phyloP scores from a whole-genome alignment of 495 filamentous ascomycete species.

The Monascus purpureus region DNA sequence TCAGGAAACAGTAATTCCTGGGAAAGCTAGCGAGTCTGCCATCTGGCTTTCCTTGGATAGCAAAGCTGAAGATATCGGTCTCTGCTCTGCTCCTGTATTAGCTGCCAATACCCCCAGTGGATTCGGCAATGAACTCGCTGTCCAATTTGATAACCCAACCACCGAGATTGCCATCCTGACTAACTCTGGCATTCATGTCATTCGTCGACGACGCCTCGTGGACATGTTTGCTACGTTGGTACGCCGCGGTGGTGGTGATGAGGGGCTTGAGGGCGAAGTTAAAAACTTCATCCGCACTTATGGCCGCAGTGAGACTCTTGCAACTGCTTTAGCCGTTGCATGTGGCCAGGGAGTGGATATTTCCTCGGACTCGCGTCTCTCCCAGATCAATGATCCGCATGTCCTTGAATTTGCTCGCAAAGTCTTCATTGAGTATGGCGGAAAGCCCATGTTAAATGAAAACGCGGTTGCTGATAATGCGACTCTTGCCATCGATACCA shows the following conservation, averaged over 20 bases:
- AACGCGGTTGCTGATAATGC: slow-evolving; percentile 51
- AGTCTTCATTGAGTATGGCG: slow-evolving; percentile 81
- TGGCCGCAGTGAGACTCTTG: slow-evolving; percentile 71
- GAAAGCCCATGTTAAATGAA: slow-evolving; percentile 63
- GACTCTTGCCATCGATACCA: slow-evolving; percentile 52
- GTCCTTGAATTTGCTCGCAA: slow-evolving; percentile 72
- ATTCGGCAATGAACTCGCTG: slow-evolving; percentile 88
- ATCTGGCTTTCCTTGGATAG: slow-evolving; percentile 60
- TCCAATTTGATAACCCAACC: slow-evolving; percentile 73
- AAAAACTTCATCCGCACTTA: slow-evolving; percentile 71
- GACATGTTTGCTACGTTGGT: slow-evolving; percentile 84
- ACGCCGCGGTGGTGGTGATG: slow-evolving; percentile 55
- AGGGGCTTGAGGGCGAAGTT: slow-evolving; percentile 65
- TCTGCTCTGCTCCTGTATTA: slow-evolving; percentile 54
- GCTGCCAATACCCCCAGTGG: slow-evolving; percentile 57
- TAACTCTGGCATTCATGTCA: slow-evolving; percentile 71
- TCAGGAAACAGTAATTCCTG: slow-evolving; percentile 35
- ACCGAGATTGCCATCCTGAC: slow-evolving; percentile 84
- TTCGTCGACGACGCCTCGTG: slow-evolving; percentile 70
- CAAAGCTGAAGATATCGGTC: slow-evolving; percentile 58
- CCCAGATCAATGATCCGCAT: slow-evolving; percentile 60
- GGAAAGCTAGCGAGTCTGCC: slow-evolving; percentile 52
- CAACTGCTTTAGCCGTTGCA: slow-evolving; percentile 88
- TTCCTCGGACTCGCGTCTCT: slow-evolving; percentile 51
- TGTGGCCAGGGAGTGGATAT: slow-evolving; percentile 82